These are phyloP conservation scores for Rhizophlyctis rosea DNA, from an alignment of 192 early-diverging fungal genomes.

Conservation along the genomic window DNA sequence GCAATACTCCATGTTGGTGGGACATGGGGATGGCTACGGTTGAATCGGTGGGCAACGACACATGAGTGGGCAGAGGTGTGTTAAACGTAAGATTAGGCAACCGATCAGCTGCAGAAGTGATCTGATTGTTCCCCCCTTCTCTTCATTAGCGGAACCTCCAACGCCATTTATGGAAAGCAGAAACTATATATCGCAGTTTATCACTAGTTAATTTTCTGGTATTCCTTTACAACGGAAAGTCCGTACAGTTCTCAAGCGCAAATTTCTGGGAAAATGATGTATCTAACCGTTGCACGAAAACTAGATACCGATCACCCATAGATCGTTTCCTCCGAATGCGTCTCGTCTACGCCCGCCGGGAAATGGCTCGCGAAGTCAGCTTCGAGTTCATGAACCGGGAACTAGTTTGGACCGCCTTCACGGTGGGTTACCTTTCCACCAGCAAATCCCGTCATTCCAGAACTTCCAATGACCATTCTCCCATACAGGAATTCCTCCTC, in stretches of 20 bases:
- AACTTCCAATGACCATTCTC: constrained; percentile 2
- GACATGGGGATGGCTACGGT: constrained; percentile 64
- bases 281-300: no score
- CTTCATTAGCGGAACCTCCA: no score
- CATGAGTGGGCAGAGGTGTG: constrained; percentile 73
- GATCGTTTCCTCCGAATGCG: constrained; percentile 81
- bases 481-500: constrained; percentile 75
- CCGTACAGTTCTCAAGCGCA: constrained; percentile 1
- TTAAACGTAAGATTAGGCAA: no score
- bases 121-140: no score
- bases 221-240: constrained; percentile 82
- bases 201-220: constrained; percentile 78
- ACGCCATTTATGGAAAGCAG: constrained; percentile 37
- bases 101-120: no score
- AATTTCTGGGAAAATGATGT: background rate
- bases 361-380: constrained; percentile 72
- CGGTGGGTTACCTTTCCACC: constrained; percentile 35
- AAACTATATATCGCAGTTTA: constrained; percentile 56
- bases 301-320: constrained; percentile 69
- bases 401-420: constrained; percentile 88
- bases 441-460: background rate
- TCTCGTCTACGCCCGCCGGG: constrained; percentile 74
- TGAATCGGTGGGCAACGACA: constrained; percentile 56
- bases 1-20: constrained; percentile 69
- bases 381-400: constrained; percentile 94